Evolutionary conservation across 2,329 filamentous ascomycete species (phyloP).

Genomic region (Colletotrichum paranaense): DNA sequence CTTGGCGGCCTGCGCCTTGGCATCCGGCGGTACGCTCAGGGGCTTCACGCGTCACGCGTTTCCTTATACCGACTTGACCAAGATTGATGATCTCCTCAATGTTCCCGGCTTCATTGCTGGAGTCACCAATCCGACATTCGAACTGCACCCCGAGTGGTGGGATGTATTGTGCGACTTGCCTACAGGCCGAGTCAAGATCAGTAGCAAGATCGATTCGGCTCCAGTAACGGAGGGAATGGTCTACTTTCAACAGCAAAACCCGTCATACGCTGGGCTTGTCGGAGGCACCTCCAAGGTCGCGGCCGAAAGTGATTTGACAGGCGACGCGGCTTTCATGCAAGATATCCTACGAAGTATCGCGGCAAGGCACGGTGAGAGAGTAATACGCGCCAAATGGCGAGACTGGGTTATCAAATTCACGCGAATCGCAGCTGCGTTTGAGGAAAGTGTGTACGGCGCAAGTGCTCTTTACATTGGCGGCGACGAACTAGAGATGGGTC

Average conservation of each 20-base stretch:
- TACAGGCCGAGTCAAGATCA: slow-evolving; percentile 94
- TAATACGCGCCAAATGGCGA: slow-evolving; percentile 91
- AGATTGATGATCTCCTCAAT: slow-evolving; percentile 95
- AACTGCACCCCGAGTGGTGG: slow-evolving; percentile 97
- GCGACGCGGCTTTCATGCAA: slow-evolving; percentile 89
- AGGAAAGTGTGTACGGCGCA: slow-evolving; percentile 94
- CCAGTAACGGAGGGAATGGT: slow-evolving; percentile 84
- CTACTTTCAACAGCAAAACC: slow-evolving; percentile 88
- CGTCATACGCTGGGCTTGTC: slow-evolving; percentile 63
- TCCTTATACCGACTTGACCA: slow-evolving; percentile 96
- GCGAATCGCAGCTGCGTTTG: slow-evolving; percentile 90
- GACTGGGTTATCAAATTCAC: slow-evolving; percentile 96
- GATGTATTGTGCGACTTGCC: slow-evolving; percentile 94
- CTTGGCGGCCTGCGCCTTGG: slow-evolving; percentile 92
- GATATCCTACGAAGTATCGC: slow-evolving; percentile 86
- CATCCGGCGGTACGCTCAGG: slow-evolving; percentile 89
- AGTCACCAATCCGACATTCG: slow-evolving; percentile 96
- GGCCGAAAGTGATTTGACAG: slow-evolving; percentile 75
- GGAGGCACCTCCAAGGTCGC: slow-evolving; percentile 53
- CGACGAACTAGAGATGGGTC: slow-evolving; percentile 72
- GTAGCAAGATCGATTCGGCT: slow-evolving; percentile 84
- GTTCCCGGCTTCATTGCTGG: slow-evolving; percentile 98
- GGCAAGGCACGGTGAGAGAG: slow-evolving; percentile 87
- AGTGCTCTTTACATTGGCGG: slow-evolving; percentile 88
- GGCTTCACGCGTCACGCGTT: slow-evolving; percentile 97